Evolutionary conservation across 1,139 yeast species (phyloP).

Genomic region (Nakaseomyces bracarensis): DNA sequence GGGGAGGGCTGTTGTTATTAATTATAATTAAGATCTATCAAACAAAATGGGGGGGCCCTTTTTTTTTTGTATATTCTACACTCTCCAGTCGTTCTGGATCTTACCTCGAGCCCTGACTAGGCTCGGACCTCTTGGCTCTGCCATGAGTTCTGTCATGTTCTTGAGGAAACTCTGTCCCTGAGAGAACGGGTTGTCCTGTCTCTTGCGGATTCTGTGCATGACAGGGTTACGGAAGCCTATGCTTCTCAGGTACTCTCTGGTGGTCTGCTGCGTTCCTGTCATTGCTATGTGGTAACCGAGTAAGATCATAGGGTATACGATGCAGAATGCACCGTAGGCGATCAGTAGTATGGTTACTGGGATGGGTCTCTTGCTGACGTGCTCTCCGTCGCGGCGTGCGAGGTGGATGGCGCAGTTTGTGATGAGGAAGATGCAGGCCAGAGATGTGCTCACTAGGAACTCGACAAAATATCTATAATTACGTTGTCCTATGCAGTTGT

Average conservation of each 20-base stretch:
- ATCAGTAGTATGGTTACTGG: conserved; percentile 45
- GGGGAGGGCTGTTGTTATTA: no score
- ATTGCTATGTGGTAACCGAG: conserved; percentile 47
- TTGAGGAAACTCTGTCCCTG: conserved; percentile 29
- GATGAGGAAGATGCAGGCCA: conserved; percentile 19
- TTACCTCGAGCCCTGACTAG: conserved; percentile 35
- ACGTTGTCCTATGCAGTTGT: conserved; percentile 68
- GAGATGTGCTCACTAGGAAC: conserved; percentile 35
- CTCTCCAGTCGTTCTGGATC: conserved; percentile 39
- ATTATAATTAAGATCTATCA: no score
- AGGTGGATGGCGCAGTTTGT: conserved; percentile 22
- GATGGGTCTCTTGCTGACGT: conserved; percentile 14
- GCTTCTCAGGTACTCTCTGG: conserved; percentile 52
- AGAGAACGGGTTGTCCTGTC: conserved; percentile 40
- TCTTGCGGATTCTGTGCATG: conserved; percentile 22
- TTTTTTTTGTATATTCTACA: no score
- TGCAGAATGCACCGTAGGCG: conserved; percentile 38
- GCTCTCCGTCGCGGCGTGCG: conserved; percentile 25
- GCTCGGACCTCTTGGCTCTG: conserved; percentile 43
- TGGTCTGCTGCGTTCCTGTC: conserved; percentile 54
- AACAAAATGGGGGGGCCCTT: no score
- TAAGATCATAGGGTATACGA: conserved; percentile 49
- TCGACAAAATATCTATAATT: conserved; percentile 53
- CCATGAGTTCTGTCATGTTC: conserved; percentile 44
- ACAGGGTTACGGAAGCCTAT: conserved; percentile 31